Evolutionary conservation across 192 early-diverging fungal genomes (phyloP).

Genomic region (Backusella tarrabulga): DNA sequence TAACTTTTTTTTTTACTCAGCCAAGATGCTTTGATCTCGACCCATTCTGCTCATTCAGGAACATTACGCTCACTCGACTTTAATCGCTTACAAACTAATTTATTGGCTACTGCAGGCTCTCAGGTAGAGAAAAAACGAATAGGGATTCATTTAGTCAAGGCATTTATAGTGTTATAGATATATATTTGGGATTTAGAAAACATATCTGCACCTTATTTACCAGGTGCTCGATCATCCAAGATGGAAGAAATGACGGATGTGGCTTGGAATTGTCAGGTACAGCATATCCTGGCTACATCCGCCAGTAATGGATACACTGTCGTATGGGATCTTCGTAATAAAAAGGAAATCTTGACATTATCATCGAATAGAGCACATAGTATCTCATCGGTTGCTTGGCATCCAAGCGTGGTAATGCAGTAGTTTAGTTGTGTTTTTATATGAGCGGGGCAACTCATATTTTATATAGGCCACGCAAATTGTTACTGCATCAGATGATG

Average conservation of each 20-base stretch:
- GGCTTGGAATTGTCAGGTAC: conserved; percentile 81
- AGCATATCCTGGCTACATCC: conserved; percentile 90
- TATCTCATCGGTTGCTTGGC: conserved; percentile 82
- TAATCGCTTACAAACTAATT: conserved; percentile 60
- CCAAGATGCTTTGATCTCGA: conserved; percentile 4
- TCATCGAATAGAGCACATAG: conserved; percentile 40
- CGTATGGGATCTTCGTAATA: conserved; percentile 93
- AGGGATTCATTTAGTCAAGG: too few relatives aligned
- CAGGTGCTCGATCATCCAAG: not conserved
- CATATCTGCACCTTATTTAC: conserved; percentile 18
- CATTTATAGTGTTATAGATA: conserved; percentile 34
- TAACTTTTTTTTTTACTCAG: not conserved
- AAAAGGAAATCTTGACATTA: conserved; percentile 78
- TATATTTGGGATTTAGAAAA: conserved; percentile 94
- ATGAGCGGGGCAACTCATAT: too few relatives aligned
- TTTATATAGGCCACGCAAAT: conserved; percentile 83
- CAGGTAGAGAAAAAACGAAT: not conserved
- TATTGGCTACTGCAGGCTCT: conserved; percentile 78
- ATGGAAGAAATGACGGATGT: conserved; percentile 65
- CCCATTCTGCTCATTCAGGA: conserved; percentile 76
- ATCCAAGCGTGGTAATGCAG: conserved; percentile 68
- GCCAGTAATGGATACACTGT: conserved; percentile 86
- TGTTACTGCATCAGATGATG: conserved; percentile 76
- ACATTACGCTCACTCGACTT: conserved; percentile 91
- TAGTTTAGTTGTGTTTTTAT: too few relatives aligned